Percentiles rank a stretch among this genome's conserved stretches.
Conservation (phyloP, 176 grass and related monocot genomes). For the Saccharum officinarum region DNA sequence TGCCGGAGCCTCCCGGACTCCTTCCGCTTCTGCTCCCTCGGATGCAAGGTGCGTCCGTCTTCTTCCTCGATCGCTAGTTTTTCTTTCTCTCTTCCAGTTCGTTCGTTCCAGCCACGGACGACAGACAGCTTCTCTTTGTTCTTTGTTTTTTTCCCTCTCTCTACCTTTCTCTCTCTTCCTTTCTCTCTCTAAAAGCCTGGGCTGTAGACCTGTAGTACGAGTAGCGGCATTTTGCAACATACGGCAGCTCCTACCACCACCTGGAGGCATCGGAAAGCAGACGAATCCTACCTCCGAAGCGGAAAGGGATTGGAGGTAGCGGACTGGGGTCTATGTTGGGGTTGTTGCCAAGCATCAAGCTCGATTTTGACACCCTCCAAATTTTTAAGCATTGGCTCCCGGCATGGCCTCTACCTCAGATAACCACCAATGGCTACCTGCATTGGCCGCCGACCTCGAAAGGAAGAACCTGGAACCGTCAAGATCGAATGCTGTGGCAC, state of each 20-base stretch:
- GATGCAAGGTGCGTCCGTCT: constrained; percentile 52
- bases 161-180: neutral
- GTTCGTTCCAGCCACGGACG: neutral
- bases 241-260: neutral
- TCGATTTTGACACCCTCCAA: neutral
- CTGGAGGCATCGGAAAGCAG: neutral
- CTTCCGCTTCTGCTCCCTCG: constrained; percentile 80
- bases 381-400: neutral
- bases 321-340: neutral
- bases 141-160: no score
- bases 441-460: neutral
- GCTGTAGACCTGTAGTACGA: neutral
- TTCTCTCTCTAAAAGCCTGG: neutral
- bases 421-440: neutral
- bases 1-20: constrained; percentile 69
- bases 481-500: neutral
- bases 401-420: no score
- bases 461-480: neutral
- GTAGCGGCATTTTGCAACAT: neutral
- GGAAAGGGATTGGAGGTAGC: neutral
- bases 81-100: neutral
- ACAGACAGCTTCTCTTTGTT: neutral
- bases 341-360: neutral
- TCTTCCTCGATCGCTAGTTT: neutral
- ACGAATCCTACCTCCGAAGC: constrained; percentile 8